These are phyloP conservation scores for Pichia manshurica DNA, from an alignment of 805 yeast species.

Conservation along the genomic window DNA sequence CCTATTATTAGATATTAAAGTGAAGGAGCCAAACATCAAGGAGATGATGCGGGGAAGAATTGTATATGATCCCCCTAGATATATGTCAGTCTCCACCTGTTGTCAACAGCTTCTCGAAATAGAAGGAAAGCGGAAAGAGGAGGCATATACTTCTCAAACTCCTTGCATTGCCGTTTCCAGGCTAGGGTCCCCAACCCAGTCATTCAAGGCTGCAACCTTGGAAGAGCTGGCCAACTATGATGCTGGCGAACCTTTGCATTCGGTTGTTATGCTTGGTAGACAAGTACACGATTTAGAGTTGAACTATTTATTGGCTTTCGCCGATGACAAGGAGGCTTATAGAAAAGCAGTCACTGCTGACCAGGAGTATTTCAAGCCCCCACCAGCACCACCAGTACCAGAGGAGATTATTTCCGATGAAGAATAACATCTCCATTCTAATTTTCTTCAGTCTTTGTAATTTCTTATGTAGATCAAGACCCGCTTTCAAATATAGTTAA, in stretches of 20 bases:
- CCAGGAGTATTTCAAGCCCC: conserved; percentile 59
- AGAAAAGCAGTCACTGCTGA: conserved; percentile 43
- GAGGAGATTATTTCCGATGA: conserved; percentile 16
- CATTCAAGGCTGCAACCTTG: conserved; percentile 79
- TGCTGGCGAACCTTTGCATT: conserved; percentile 91
- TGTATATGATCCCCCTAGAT: conserved; percentile 94
- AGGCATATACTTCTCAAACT: conserved; percentile 78
- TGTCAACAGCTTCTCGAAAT: conserved; percentile 83
- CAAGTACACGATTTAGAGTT: conserved; percentile 90
- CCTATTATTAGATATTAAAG: conserved; percentile 85
- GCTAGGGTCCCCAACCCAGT: conserved; percentile 79
- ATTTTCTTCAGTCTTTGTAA: background rate
- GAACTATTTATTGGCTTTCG: conserved; percentile 75
- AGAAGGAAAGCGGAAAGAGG: conserved; percentile 69
- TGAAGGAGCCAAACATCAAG: conserved; percentile 92
- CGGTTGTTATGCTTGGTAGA: conserved; percentile 85
- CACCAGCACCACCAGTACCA: conserved; percentile 16
- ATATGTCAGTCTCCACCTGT: conserved; percentile 88
- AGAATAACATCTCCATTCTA: conserved; percentile 2
- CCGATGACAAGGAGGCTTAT: conserved; percentile 52
- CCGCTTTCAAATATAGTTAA: background rate
- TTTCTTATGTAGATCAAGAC: no score
- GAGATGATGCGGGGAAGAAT: conserved; percentile 89
- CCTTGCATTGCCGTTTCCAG: conserved; percentile 94
- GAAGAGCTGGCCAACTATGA: conserved; percentile 74